Conservation (phyloP, 108 stramenopile species). For the Asterionellopsis glacialis region DNA sequence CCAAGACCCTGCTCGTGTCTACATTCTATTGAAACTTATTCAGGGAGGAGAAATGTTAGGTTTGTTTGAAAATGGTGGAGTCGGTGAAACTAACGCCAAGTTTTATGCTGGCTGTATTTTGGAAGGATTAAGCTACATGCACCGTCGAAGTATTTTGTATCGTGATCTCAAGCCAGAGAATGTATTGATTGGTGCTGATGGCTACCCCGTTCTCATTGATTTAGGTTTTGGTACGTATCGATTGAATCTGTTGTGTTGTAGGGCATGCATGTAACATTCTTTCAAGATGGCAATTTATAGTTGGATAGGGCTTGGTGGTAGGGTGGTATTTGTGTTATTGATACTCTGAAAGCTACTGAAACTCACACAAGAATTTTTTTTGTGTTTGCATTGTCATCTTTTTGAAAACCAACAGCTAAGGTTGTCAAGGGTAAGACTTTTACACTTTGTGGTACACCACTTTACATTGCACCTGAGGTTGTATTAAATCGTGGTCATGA, state of each 20-base stretch:
- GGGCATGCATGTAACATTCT: background rate
- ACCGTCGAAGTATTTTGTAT: slow-evolving; percentile 64
- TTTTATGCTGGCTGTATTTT: slow-evolving; percentile 67
- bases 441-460: slow-evolving; percentile 96
- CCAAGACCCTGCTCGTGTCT: slow-evolving; percentile 70
- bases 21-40: slow-evolving; percentile 63
- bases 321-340: background rate
- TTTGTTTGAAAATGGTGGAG: slow-evolving; percentile 46
- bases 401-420: slow-evolving; percentile 18
- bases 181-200: slow-evolving; percentile 78
- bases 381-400: too few relatives aligned
- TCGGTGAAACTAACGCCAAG: slow-evolving; percentile 47
- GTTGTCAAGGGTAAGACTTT: slow-evolving; percentile 81
- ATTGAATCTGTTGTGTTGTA: background rate
- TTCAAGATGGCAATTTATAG: background rate
- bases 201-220: slow-evolving; percentile 90
- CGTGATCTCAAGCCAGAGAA: slow-evolving; percentile 92
- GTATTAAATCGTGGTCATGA: slow-evolving; percentile 24
- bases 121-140: slow-evolving; percentile 77
- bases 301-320: background rate
- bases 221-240: slow-evolving; percentile 75
- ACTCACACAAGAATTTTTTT: too few relatives aligned
- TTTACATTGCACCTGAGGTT: slow-evolving; percentile 83
- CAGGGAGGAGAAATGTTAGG: slow-evolving; percentile 87
- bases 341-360: too few relatives aligned